Conservation (phyloP, 2,329 filamentous ascomycete genomes). For the Pseudocercospora eumusae region DNA sequence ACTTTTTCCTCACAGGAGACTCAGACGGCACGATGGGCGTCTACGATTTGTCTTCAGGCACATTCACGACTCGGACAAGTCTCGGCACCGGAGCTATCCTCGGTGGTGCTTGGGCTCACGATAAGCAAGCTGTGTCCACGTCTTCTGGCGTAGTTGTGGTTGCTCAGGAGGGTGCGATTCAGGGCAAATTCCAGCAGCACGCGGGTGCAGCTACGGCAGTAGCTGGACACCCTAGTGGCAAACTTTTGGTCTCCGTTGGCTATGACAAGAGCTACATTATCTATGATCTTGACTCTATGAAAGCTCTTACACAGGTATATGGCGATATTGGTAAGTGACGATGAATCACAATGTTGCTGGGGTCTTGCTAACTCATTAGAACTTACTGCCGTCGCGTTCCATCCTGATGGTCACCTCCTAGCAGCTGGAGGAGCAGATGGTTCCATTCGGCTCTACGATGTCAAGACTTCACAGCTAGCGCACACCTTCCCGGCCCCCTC, state of each 20-base stretch:
- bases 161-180: slow-evolving; percentile 69
- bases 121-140: slow-evolving; percentile 71
- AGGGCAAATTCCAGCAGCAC: slow-evolving; percentile 74
- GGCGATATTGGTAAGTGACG: slow-evolving; percentile 70
- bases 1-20: slow-evolving; percentile 72
- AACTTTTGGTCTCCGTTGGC: slow-evolving; percentile 82
- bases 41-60: slow-evolving; percentile 74
- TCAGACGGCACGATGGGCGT: slow-evolving; percentile 73
- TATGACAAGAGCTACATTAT: slow-evolving; percentile 90
- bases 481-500: slow-evolving; percentile 65
- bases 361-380: slow-evolving; percentile 49
- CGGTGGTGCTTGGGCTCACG: slow-evolving; percentile 64
- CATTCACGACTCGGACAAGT: slow-evolving; percentile 69
- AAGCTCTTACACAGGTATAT: slow-evolving; percentile 75
- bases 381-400: slow-evolving; percentile 78
- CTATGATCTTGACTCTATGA: slow-evolving; percentile 72
- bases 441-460: slow-evolving; percentile 85
- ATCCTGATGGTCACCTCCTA: slow-evolving; percentile 94
- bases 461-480: slow-evolving; percentile 74
- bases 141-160: slow-evolving; percentile 77
- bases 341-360: background rate
- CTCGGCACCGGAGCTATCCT: slow-evolving; percentile 67
- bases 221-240: slow-evolving; percentile 77
- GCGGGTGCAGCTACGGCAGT: slow-evolving; percentile 77
- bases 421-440: slow-evolving; percentile 78